A percentile compares a stretch with the other conserved stretches of the same genome.
Evolutionary conservation across 768 basidiomycete species (phyloP).

Genomic region (Naganishia randhawae): DNA sequence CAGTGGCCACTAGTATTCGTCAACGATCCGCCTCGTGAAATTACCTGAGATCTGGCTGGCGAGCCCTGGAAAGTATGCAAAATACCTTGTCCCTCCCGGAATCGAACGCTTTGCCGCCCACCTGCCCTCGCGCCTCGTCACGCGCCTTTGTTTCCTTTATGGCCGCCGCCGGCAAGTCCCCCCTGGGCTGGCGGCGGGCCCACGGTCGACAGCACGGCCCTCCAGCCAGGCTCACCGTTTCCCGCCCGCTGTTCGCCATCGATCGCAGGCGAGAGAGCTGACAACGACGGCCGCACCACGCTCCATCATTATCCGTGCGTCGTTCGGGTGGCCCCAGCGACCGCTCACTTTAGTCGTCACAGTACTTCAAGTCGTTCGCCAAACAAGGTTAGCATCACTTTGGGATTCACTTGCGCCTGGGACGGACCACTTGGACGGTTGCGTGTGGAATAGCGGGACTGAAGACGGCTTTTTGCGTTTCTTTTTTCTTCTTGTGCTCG

Average conservation of each 20-base stretch:
- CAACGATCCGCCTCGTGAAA: no score
- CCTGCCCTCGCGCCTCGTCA: no score
- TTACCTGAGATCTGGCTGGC: no score
- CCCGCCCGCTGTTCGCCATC: slow-evolving; percentile 3
- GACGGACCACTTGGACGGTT: not conserved
- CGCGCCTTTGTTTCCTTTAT: no score
- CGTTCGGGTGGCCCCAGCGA: slow-evolving; percentile 1
- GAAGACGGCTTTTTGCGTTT: slow-evolving; percentile 8
- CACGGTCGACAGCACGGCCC: no score
- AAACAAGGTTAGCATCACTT: slow-evolving; percentile 18
- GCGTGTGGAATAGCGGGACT: slow-evolving; percentile 13
- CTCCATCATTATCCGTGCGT: not conserved
- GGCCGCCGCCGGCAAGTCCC: no score
- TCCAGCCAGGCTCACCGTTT: slow-evolving; percentile 1
- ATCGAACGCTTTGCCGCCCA: no score
- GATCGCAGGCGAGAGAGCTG: not conserved
- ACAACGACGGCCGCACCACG: slow-evolving; percentile 16
- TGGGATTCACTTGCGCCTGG: no score
- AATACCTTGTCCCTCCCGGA: no score
- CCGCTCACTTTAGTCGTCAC: slow-evolving; percentile 18
- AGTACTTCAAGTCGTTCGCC: slow-evolving; percentile 23
- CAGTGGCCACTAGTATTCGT: no score
- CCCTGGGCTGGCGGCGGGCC: no score
- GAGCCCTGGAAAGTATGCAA: no score
- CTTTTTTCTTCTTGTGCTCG: slow-evolving; percentile 6